A percentile compares a stretch with the other conserved stretches of the same genome.
These are phyloP conservation scores for Glonium stellatum DNA, from an alignment of 495 filamentous ascomycete genomes.

Conservation along the genomic window DNA sequence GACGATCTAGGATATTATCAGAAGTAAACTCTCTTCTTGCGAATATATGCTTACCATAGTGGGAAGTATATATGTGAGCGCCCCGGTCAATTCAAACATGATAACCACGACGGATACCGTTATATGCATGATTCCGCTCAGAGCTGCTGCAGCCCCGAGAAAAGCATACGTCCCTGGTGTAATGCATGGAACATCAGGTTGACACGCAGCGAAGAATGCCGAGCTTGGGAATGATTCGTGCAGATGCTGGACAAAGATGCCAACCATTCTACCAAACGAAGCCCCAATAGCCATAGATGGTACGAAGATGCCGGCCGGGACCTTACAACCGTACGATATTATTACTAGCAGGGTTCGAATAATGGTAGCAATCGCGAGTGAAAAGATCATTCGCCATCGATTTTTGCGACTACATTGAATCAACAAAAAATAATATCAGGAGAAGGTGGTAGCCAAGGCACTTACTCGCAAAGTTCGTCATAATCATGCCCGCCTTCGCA, in stretches of 20 bases:
- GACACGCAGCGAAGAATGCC: slow-evolving; percentile 76
- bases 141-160: slow-evolving; percentile 82
- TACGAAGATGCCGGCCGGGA: slow-evolving; percentile 94
- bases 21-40: not conserved
- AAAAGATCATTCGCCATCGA: slow-evolving; percentile 72
- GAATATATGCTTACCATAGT: slow-evolving; percentile 61
- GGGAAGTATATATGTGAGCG: slow-evolving; percentile 89
- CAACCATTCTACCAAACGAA: slow-evolving; percentile 87
- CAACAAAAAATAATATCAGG: not conserved
- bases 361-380: slow-evolving; percentile 71
- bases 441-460: not conserved
- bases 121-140: slow-evolving; percentile 98
- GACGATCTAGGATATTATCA: slow-evolving; percentile 57
- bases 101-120: slow-evolving; percentile 95
- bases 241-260: slow-evolving; percentile 85
- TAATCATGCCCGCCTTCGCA: slow-evolving; percentile 93
- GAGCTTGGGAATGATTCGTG: slow-evolving; percentile 77
- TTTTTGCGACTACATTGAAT: slow-evolving; percentile 43
- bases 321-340: slow-evolving; percentile 96
- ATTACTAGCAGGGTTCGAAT: slow-evolving; percentile 81
- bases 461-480: slow-evolving; percentile 79
- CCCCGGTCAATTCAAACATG: slow-evolving; percentile 96
- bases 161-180: slow-evolving; percentile 96
- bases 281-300: slow-evolving; percentile 97
- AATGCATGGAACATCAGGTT: slow-evolving; percentile 91